A percentile compares a stretch with the other conserved stretches of the same genome.
Conservation (phyloP, 345 rosid species). For the Dimocarpus longan region DNA sequence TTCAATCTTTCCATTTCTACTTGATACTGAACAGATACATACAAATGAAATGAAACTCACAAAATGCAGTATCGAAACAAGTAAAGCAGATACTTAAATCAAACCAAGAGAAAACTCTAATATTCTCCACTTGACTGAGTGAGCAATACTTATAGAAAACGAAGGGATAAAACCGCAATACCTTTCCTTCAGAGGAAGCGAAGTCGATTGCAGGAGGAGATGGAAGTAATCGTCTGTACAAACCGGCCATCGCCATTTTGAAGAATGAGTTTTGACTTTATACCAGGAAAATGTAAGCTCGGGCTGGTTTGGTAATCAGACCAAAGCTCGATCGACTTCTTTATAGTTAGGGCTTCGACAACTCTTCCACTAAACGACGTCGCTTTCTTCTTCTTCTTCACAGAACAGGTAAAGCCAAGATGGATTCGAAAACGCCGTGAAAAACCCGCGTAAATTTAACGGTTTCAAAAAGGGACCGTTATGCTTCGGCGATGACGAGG, state of each 20-base stretch:
- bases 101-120: neutral
- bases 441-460: neutral
- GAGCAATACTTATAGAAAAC: neutral
- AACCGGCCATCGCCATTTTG: conserved; percentile 51
- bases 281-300: neutral
- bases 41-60: neutral
- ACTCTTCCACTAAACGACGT: neutral
- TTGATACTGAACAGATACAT: neutral
- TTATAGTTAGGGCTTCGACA: neutral
- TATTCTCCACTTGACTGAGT: neutral
- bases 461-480: neutral
- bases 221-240: conserved; percentile 52
- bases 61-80: neutral
- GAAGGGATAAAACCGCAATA: neutral
- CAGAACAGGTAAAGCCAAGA: neutral
- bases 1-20: neutral
- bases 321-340: neutral
- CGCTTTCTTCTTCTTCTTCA: neutral
- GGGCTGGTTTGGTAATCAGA: neutral
- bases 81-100: neutral
- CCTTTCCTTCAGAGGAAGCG: conserved; percentile 60
- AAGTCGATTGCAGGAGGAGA: conserved; percentile 67
- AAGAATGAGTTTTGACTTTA: no score
- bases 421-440: neutral
- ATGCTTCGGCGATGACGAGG: neutral